A percentile compares a stretch with the other conserved stretches of the same genome.
Evolutionary conservation across 768 basidiomycete genomes (phyloP).

Genomic region (Collybia sp.): DNA sequence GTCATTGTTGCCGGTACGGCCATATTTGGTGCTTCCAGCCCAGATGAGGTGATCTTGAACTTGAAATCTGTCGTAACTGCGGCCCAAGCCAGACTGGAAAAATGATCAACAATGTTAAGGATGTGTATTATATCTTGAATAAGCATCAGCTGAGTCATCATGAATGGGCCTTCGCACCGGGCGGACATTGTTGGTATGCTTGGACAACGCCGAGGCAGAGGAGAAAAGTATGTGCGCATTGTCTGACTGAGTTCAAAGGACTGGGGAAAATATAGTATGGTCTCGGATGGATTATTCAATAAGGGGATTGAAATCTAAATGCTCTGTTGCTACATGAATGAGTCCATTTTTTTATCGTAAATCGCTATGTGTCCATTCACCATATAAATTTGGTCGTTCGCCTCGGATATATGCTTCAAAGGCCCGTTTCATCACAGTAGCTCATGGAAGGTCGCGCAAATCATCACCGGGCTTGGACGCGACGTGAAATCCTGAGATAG

Average conservation of each 20-base stretch:
- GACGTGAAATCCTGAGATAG: slow-evolving; percentile 22
- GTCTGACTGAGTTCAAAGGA: too few species aligned
- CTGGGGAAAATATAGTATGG: background rate
- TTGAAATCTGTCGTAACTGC: slow-evolving; percentile 68
- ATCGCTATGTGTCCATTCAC: slow-evolving; percentile 66
- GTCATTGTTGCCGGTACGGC: slow-evolving; percentile 98
- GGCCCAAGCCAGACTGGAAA: slow-evolving; percentile 46
- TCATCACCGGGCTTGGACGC: slow-evolving; percentile 55
- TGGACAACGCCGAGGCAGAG: too few species aligned
- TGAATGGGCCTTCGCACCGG: too few species aligned
- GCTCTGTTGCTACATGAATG: background rate
- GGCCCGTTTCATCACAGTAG: slow-evolving; percentile 90
- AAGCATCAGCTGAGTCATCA: too few species aligned
- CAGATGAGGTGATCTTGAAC: slow-evolving; percentile 69
- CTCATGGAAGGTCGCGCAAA: slow-evolving; percentile 84
- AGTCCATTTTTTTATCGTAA: background rate
- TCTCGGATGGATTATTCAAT: background rate
- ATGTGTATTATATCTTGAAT: too few species aligned
- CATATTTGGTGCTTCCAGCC: slow-evolving; percentile 79
- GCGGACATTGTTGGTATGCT: too few species aligned
- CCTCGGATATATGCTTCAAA: slow-evolving; percentile 92
- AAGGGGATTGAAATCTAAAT: background rate
- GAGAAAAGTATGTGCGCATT: too few species aligned
- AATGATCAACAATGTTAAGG: too few species aligned
- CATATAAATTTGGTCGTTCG: slow-evolving; percentile 94